Evolutionary conservation across 176 grass and related monocot species (phyloP).

Genomic region (Cenchrus americanus): DNA sequence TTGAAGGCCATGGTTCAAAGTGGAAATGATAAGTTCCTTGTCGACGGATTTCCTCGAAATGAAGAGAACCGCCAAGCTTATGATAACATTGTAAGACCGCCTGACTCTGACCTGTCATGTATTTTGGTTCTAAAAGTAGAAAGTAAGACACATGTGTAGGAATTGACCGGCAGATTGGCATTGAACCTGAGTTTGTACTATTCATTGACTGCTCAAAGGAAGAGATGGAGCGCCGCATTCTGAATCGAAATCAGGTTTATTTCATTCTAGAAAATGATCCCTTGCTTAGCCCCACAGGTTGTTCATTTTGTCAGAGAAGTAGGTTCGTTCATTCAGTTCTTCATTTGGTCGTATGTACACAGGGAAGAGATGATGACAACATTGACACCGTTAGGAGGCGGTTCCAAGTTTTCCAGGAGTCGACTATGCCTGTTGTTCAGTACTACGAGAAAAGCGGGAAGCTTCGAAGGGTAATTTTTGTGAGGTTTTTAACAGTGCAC

Average conservation of each 20-base stretch:
- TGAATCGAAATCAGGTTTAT: conserved; percentile 60
- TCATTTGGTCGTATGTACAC: not conserved
- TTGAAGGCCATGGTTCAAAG: conserved; percentile 76
- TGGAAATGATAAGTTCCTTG: conserved; percentile 79
- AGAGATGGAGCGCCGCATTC: conserved; percentile 59
- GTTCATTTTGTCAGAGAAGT: not conserved
- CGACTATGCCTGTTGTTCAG: conserved; percentile 58
- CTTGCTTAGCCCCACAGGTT: not conserved
- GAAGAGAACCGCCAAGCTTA: conserved; percentile 64
- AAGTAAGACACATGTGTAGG: not conserved
- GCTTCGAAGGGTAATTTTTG: conserved; percentile 47
- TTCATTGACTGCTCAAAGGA: conserved; percentile 73
- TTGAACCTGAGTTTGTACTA: conserved; percentile 71
- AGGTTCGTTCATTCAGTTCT: not conserved
- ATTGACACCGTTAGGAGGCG: conserved; percentile 52
- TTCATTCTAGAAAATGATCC: not conserved
- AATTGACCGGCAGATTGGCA: conserved; percentile 46
- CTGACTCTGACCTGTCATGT: not conserved
- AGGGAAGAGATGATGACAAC: conserved; percentile 70
- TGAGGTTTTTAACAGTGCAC: too few species aligned
- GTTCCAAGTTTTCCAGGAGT: conserved; percentile 54
- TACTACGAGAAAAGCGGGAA: conserved; percentile 55
- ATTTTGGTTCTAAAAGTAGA: not conserved
- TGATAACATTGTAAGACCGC: conserved; percentile 62
- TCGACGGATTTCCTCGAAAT: conserved; percentile 84